Conservation (phyloP, 495 filamentous ascomycete genomes). For the Penicillium soppii region DNA sequence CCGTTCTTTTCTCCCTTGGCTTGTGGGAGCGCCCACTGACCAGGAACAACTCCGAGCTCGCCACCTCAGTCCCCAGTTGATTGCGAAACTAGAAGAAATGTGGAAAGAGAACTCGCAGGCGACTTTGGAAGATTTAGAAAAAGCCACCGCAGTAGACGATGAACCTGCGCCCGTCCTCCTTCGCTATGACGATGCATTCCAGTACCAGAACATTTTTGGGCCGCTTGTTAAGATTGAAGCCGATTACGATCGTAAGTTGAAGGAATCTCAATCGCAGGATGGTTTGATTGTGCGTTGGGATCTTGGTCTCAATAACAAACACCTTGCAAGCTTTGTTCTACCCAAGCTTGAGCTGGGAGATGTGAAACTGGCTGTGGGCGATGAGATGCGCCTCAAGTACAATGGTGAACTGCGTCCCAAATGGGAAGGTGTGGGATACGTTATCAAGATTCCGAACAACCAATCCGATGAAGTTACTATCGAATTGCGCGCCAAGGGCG, state of each 20-base stretch:
- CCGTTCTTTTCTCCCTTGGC: constrained; percentile 91
- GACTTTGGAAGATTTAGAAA: constrained; percentile 90
- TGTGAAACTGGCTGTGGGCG: constrained; percentile 95
- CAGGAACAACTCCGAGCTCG: constrained; percentile 94
- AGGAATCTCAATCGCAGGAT: constrained; percentile 97
- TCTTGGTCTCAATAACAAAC: constrained; percentile 95
- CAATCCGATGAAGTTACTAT: constrained; percentile 98
- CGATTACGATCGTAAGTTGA: constrained; percentile 98
- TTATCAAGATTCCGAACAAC: constrained; percentile 99
- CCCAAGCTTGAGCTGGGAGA: constrained; percentile 97
- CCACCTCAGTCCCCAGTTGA: constrained; percentile 92
- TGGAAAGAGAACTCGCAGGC: constrained; percentile 96
- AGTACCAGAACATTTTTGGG: constrained; percentile 99
- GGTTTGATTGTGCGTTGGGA: constrained; percentile 93
- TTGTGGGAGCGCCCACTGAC: constrained; percentile 85
- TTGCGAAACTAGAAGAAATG: constrained; percentile 96
- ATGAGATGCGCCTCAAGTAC: constrained; percentile 98
- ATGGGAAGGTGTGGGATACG: constrained; percentile 98
- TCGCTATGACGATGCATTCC: constrained; percentile 95
- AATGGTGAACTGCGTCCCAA: constrained; percentile 89
- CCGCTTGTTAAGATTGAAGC: constrained; percentile 99
- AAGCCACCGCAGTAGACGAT: constrained; percentile 89
- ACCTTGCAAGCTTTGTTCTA: constrained; percentile 91
- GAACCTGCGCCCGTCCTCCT: constrained; percentile 91
- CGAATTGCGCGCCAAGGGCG: constrained; percentile 84